Evolutionary conservation across 2,329 filamentous ascomycete genomes (phyloP), one percentile per base, ranked within the genome.

Genomic region (Diatrype stigma): DNA sequence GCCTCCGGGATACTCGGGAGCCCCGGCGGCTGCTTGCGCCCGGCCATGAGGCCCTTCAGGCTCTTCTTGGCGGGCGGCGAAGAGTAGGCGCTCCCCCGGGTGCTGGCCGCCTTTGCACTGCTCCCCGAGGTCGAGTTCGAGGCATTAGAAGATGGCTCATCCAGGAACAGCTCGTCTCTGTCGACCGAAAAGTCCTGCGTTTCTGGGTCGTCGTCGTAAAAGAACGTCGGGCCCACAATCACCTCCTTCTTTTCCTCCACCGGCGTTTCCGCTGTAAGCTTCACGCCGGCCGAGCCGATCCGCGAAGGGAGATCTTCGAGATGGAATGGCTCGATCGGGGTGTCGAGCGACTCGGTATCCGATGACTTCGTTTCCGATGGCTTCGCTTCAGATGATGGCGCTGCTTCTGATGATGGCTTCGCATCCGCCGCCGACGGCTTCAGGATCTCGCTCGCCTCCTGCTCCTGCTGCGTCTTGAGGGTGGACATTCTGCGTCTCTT

Each of bases 301-400:
- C 70, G 67, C 28, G 64, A 65, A n/a, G 73, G 67, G 14, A 80
- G 61, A 32, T 74, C 72, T 32, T 80, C 72, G 7, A 79, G 68
- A 53, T 77, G 72, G 50, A 80, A 79, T 3, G 77, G 73, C 49
- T 79, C 78, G 6, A 73, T 62, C 0, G 76, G 73, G 2, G 73
- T 76, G 14, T 67, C 67, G 47, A 60, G 67, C 21, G 65, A 65
- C 22, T 71, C 70, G 4, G 59, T 60, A 11, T 62, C 59, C 45
- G 53, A 61, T 37, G 59, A 30, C 26, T 10, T 10, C 26, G 26
- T 10, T 10, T 5, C 26, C 26, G 22, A n/a, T 2, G 40, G 14
- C 11, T 23, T 26, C 14, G n/a, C n/a, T n/a, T n/a, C n/a, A n/a
- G n/a, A n/a, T n/a, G n/a, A n/a, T n/a, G n/a, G n/a, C n/a, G n/a